Evolutionary conservation across 1,139 yeast genomes (phyloP), one percentile per base, ranked within the genome.

Genomic region (Protomyces pachydermus): DNA sequence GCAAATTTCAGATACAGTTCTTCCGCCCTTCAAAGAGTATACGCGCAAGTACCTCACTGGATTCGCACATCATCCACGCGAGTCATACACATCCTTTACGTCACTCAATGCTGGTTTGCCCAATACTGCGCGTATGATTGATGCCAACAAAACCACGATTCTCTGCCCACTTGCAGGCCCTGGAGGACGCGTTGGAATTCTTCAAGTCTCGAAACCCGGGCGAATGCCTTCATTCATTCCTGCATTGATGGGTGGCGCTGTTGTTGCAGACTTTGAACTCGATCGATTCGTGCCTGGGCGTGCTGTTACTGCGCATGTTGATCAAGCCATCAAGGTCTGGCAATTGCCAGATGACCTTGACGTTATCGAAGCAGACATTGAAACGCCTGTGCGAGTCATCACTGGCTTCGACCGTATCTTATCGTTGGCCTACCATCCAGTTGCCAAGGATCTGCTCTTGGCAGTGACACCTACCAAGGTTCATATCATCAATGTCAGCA

Each of bases 41-140:
- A 58, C 62, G 14, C 42, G 62, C 42, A 58, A 58, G 25, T 58
- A 58, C 34, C 25, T 58, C 18, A 55, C 53, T 18, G 62, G 62
- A 23, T 39, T 38, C 14, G 37, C 42, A 23, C 62, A 58, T 39
- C 62, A 58, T 34, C 52, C 62, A 10, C 56, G 62, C 14, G 46
- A 58, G 12, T 51, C 62, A 14, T 58, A 51, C 38, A 58, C 62
- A n/a, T 58, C 62, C 32, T 50, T 58, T 14, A 50, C 54, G 2
- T 55, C 56, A 9, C 56, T 58, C 34, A 58, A 58, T 39, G 62
- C 62, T 25, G 53, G 56, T 14, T 42, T 58, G 16, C 62, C 62
- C 16, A 58, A 58, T 34, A 58, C 62, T 8, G 62, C 62, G 10
- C 42, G 62, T 10, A 16, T 58, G 62, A 58, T 58, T 37, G 56